A percentile compares a stretch with the other conserved stretches of the same genome.
phyloP scores from a whole-genome alignment of 768 basidiomycete genomes.

The Mrakia blollopis region DNA sequence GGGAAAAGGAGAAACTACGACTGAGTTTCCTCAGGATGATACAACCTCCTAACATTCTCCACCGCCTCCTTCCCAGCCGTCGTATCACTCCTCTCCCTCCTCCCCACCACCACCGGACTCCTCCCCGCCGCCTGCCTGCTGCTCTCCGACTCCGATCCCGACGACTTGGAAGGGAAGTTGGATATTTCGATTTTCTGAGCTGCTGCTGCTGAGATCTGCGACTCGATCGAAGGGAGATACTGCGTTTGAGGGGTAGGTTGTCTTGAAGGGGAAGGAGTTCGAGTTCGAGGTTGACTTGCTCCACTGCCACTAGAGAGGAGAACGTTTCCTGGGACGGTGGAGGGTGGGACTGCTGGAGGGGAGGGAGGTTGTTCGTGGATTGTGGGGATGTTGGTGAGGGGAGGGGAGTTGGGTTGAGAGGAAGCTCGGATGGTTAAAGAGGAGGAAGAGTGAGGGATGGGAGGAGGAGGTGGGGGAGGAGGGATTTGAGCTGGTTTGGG shows the following conservation, averaged over 20 bases:
- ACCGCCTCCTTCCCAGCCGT: slow-evolving; percentile 17
- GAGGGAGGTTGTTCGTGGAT: slow-evolving; percentile 25
- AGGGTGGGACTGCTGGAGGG: background rate
- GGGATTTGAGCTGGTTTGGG: no score
- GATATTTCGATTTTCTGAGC: no score
- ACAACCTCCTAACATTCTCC: background rate
- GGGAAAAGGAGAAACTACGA: background rate
- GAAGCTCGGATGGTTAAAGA: background rate
- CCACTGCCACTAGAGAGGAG: no score
- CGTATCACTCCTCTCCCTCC: slow-evolving; percentile 14
- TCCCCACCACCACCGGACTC: background rate
- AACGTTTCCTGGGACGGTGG: background rate
- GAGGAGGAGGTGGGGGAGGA: background rate
- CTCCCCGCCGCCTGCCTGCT: background rate
- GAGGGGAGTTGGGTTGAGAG: background rate
- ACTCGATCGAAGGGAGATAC: background rate
- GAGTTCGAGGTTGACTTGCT: background rate
- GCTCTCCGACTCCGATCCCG: background rate
- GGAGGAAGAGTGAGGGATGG: background rate
- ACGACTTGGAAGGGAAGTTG: background rate
- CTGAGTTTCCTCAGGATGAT: background rate
- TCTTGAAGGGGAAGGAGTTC: background rate
- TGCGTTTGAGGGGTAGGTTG: slow-evolving; percentile 7
- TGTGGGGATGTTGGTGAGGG: background rate
- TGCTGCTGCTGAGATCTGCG: background rate